Evolutionary conservation across 2,329 filamentous ascomycete species (phyloP).

Genomic region (Septoria petroselini): DNA sequence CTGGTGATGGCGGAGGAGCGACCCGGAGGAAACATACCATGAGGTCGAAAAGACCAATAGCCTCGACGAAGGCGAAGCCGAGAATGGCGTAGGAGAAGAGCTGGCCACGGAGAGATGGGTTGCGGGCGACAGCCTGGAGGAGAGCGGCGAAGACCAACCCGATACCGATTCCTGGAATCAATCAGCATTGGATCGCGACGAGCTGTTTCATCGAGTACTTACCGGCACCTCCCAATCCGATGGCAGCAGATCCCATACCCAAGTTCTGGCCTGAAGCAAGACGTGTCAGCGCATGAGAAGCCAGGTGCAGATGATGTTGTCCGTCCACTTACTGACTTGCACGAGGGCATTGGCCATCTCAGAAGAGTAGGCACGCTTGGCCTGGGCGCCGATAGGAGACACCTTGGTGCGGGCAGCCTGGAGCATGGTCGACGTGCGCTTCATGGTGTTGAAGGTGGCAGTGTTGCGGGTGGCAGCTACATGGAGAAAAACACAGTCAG

Average conservation of each 20-base stretch:
- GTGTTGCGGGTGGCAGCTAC: constrained; percentile 39
- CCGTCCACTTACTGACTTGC: constrained; percentile 85
- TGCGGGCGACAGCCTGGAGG: constrained; percentile 85
- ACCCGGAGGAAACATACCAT: constrained; percentile 51
- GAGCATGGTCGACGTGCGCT: constrained; percentile 61
- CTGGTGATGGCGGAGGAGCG: not conserved
- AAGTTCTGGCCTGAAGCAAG: too few species aligned
- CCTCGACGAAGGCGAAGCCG: constrained; percentile 92
- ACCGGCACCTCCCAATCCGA: constrained; percentile 62
- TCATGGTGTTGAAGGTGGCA: constrained; percentile 68
- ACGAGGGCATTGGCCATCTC: constrained; percentile 86
- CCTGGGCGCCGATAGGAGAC: constrained; percentile 48
- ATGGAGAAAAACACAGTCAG: constrained; percentile 12
- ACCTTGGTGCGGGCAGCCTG: constrained; percentile 34
- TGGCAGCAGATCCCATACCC: constrained; percentile 83
- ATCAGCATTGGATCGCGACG: not conserved
- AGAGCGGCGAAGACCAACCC: constrained; percentile 90
- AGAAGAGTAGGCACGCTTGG: constrained; percentile 71
- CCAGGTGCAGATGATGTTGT: too few species aligned
- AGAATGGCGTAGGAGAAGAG: constrained; percentile 96
- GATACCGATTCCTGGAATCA: constrained; percentile 73
- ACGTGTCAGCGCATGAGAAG: too few species aligned
- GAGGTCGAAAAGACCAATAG: constrained; percentile 83
- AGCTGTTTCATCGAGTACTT: not conserved
- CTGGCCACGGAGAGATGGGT: constrained; percentile 90